These are phyloP conservation scores for Sphagnum magellanicum DNA, from an alignment of 228 moss, liverwort and hornwort species.

Conservation along the genomic window DNA sequence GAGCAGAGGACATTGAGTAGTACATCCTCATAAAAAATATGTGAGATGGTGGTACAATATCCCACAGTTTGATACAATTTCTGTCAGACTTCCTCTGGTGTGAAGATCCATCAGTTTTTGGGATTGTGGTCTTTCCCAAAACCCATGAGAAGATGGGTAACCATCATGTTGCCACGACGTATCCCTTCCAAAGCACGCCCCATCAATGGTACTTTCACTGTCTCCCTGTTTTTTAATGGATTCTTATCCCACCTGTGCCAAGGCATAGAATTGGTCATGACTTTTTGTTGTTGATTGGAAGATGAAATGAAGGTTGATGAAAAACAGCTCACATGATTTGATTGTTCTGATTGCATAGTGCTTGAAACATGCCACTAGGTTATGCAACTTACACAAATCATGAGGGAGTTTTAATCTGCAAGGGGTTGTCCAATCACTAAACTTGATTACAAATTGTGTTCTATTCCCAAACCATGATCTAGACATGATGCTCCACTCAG, in stretches of 20 bases:
- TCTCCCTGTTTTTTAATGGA: constrained; percentile 47
- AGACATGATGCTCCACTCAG: too few species aligned
- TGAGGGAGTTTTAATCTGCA: too few species aligned
- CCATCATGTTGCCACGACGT: constrained; percentile 65
- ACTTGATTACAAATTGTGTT: too few species aligned
- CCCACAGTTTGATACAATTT: too few species aligned
- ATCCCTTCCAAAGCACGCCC: constrained; percentile 48
- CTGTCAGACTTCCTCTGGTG: too few species aligned
- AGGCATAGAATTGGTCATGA: not conserved
- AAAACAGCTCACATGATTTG: not conserved
- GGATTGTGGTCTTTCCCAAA: constrained; percentile 71
- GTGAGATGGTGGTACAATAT: too few species aligned
- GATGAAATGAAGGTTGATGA: too few species aligned
- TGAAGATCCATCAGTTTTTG: constrained; percentile 5
- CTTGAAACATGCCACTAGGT: not conserved
- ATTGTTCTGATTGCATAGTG: not conserved
- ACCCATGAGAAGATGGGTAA: constrained; percentile 72
- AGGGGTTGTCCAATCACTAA: too few species aligned
- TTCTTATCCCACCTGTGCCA: constrained; percentile 73
- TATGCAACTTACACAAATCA: not conserved
- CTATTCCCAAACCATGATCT: too few species aligned
- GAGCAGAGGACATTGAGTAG: too few species aligned
- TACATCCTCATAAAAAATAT: too few species aligned
- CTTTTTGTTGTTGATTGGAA: too few species aligned
- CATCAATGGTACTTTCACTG: constrained; percentile 57